Base-by-base conservation (phyloP, 2,329 filamentous ascomycete species). In the Allantophomopsis lycopodina region DNA sequence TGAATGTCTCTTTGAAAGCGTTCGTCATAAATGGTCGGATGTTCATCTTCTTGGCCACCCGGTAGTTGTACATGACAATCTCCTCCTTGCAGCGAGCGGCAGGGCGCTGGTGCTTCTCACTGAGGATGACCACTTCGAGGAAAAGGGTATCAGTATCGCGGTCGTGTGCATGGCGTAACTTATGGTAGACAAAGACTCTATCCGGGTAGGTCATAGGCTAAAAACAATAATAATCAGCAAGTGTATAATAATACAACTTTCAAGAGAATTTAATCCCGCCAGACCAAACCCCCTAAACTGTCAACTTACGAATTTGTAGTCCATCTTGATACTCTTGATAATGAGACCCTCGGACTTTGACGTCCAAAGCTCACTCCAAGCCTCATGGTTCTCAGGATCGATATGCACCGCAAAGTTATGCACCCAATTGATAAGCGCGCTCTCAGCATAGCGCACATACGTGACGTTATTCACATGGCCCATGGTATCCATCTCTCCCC, bases 401-500 rank as follows among this genome's bases (percentile, higher is more conserved):
- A 76, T 62, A 43, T 74, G 61, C 2, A 67, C 60, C 4, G 76
- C 81, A 48, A 84, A 79, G 52, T 86, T 80, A 41, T 68, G 66
- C 18, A 78, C 69, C 80, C 83, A 94, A 51, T 87, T 84, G 23
- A 89, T 73, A 30, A 88, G 73, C 4, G 78, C 79, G 5, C 80
- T 79, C 57, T 95, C 88, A 30, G 86, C 86, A 57, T 84, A 94
- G 44, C 82, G 73, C 49, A 83, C 78, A 58, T 94, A 94, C 47
- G 73, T 75, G 45, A 88, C 78, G 50, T 94, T 94, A 57, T 94
- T 94, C 37, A 94, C 81, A 58, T 94, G 86, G 37, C 77, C 74
- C 71, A 75, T 74, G 48, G 58, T 62, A 47, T 76, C 83, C 81
- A 87, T 85, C 57, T 94, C 86, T 21, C 86, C 87, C 85, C 84